Evolutionary conservation across 2,329 filamentous ascomycete genomes (phyloP).

Genomic region (Epichloe uncinata): DNA sequence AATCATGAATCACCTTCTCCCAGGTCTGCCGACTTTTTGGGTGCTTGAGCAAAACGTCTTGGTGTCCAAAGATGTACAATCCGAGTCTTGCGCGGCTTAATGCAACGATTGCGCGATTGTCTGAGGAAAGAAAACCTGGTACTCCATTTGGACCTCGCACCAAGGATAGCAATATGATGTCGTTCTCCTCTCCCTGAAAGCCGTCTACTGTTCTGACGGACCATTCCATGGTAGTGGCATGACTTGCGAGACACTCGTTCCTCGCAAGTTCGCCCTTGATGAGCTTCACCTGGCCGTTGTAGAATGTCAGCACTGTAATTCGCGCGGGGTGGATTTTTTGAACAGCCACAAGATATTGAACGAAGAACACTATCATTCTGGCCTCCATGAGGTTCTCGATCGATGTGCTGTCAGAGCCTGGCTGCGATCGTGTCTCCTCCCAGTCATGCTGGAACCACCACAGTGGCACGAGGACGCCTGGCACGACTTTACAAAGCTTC

Average conservation of each 20-base stretch:
- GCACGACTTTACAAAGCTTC: slow-evolving; percentile 24
- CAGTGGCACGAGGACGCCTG: slow-evolving; percentile 27
- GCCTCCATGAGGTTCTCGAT: slow-evolving; percentile 56
- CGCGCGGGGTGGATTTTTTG: slow-evolving; percentile 40
- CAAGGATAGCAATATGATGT: slow-evolving; percentile 66
- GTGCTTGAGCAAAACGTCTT: slow-evolving; percentile 33
- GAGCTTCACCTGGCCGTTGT: slow-evolving; percentile 65
- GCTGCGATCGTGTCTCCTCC: slow-evolving; percentile 32
- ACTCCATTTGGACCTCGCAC: slow-evolving; percentile 51
- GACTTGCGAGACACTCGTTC: slow-evolving; percentile 12
- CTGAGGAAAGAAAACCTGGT: slow-evolving; percentile 62
- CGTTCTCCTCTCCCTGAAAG: slow-evolving; percentile 86
- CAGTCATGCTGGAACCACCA: slow-evolving; percentile 39
- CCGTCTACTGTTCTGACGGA: slow-evolving; percentile 75
- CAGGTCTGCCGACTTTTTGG: slow-evolving; percentile 27
- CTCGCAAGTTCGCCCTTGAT: slow-evolving; percentile 37
- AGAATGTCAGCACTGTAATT: slow-evolving; percentile 78
- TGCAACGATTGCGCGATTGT: slow-evolving; percentile 44
- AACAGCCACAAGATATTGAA: slow-evolving; percentile 49
- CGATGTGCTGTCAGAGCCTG: slow-evolving; percentile 47
- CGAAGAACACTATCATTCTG: slow-evolving; percentile 60
- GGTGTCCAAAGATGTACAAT: slow-evolving; percentile 77
- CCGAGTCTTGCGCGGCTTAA: slow-evolving; percentile 60
- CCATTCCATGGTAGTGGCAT: slow-evolving; percentile 17
- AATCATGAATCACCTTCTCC: slow-evolving; percentile 26